These are phyloP conservation scores for Mortierella sp. DNA, from an alignment of 371 early-diverging fungal genomes.

Conservation along the genomic window DNA sequence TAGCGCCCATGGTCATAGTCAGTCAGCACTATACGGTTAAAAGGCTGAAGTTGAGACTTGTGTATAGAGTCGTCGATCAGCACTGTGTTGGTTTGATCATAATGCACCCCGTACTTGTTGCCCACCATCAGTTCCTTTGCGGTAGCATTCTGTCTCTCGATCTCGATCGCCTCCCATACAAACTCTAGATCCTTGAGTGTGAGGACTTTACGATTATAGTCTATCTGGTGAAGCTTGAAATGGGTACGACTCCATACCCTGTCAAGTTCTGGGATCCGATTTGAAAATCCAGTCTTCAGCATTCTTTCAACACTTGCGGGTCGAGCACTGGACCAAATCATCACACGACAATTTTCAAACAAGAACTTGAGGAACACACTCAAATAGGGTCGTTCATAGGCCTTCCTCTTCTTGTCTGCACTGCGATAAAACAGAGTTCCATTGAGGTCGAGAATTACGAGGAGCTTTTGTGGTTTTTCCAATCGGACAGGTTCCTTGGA, in stretches of 20 bases:
- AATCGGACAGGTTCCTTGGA: slow-evolving; percentile 6
- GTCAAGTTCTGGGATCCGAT: slow-evolving; percentile 57
- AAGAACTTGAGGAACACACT: slow-evolving; percentile 68
- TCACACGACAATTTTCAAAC: slow-evolving; percentile 72
- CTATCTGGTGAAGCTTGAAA: slow-evolving; percentile 59
- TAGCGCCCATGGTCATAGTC: slow-evolving; percentile 39
- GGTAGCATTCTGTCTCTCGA: slow-evolving; percentile 31
- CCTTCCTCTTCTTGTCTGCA: slow-evolving; percentile 19
- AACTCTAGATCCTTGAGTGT: slow-evolving; percentile 75
- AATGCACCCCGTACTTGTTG: slow-evolving; percentile 48
- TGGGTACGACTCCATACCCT: slow-evolving; percentile 72
- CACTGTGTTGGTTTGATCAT: slow-evolving; percentile 74
- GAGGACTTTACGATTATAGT: slow-evolving; percentile 64
- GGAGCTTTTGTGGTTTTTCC: slow-evolving; percentile 4
- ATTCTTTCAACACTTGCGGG: slow-evolving; percentile 62
- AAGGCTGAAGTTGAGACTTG: slow-evolving; percentile 75
- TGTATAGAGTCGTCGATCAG: slow-evolving; percentile 76
- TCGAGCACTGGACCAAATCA: slow-evolving; percentile 85
- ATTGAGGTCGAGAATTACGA: slow-evolving; percentile 82
- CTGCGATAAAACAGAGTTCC: slow-evolving; percentile 72
- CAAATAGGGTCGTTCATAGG: slow-evolving; percentile 69
- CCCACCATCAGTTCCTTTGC: slow-evolving; percentile 1
- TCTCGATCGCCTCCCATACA: slow-evolving; percentile 62
- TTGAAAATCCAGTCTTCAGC: slow-evolving; percentile 47
- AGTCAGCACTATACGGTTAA: slow-evolving; percentile 67